A percentile compares a stretch with the other conserved stretches of the same genome.
Evolutionary conservation across 352 stramenopile species (phyloP).

Genomic region (Globisporangium nagaii): DNA sequence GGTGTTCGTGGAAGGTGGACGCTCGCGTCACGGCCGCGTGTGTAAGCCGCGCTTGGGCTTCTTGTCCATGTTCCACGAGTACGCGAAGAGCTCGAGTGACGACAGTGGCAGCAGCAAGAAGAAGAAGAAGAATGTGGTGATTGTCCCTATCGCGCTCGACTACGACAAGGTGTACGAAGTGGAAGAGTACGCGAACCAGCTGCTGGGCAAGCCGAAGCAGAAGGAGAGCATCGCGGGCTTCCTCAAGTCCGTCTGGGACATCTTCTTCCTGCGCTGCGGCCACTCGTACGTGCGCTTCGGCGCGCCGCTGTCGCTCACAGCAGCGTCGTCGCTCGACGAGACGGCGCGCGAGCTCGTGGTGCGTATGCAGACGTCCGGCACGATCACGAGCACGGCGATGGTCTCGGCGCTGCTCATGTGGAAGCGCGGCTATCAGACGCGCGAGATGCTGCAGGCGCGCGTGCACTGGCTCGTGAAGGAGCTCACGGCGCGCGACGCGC

Average conservation of each 20-base stretch:
- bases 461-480: constrained; percentile 57
- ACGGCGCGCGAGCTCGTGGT: constrained; percentile 47
- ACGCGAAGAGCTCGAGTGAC: constrained; percentile 23
- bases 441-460: constrained; percentile 48
- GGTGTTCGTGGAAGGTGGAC: constrained; percentile 87
- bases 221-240: constrained; percentile 75
- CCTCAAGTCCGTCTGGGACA: constrained; percentile 62
- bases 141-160: constrained; percentile 85
- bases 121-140: constrained; percentile 48
- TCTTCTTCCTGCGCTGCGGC: constrained; percentile 71
- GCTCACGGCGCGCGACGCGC: constrained; percentile 35
- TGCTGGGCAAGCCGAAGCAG: constrained; percentile 82
- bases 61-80: constrained; percentile 67
- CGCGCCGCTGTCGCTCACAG: constrained; percentile 52
- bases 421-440: constrained; percentile 56
- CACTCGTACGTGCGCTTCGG: constrained; percentile 86
- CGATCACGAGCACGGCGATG: constrained; percentile 70
- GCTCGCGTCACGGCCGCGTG: constrained; percentile 74
- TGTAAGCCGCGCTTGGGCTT: constrained; percentile 70
- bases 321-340: constrained; percentile 34
- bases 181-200: constrained; percentile 80
- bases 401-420: constrained; percentile 75
- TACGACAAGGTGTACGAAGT: constrained; percentile 89
- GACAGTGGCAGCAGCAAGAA: constrained; percentile 9
- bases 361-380: constrained; percentile 71